Conservation (phyloP, 805 yeast genomes). For the Kodamaea sagamina region DNA sequence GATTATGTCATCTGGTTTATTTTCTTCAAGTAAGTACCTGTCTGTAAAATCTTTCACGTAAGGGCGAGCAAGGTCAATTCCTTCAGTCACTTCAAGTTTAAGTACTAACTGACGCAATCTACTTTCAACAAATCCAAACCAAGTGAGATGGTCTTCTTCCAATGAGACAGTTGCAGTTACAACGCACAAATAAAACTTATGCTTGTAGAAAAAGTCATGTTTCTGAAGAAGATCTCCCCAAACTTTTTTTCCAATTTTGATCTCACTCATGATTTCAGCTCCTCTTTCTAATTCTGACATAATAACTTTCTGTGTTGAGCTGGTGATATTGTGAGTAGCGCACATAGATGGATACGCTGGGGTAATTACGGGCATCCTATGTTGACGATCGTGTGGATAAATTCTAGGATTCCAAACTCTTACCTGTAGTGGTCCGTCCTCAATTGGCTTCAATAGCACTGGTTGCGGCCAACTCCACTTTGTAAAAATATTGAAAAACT, state of each 20-base stretch:
- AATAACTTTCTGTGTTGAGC: slow-evolving; percentile 82
- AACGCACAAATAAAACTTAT: slow-evolving; percentile 83
- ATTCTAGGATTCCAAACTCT: slow-evolving; percentile 95
- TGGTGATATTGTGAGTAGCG: slow-evolving; percentile 93
- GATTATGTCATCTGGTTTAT: slow-evolving; percentile 60
- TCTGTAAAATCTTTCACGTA: slow-evolving; percentile 74
- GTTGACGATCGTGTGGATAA: slow-evolving; percentile 85
- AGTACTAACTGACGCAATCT: slow-evolving; percentile 78
- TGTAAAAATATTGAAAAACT: slow-evolving; percentile 81
- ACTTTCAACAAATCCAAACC: slow-evolving; percentile 93
- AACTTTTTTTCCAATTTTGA: slow-evolving; percentile 56
- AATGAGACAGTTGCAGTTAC: slow-evolving; percentile 73
- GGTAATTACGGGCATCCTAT: slow-evolving; percentile 96
- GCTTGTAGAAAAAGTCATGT: slow-evolving; percentile 79
- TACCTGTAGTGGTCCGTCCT: slow-evolving; percentile 95
- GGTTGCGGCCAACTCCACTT: slow-evolving; percentile 99
- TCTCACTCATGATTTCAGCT: slow-evolving; percentile 64
- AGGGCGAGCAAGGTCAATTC: slow-evolving; percentile 86
- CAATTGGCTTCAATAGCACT: slow-evolving; percentile 86
- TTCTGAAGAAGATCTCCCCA: slow-evolving; percentile 80
- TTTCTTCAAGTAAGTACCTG: slow-evolving; percentile 44
- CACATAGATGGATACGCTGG: slow-evolving; percentile 99
- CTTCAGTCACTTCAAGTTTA: slow-evolving; percentile 76
- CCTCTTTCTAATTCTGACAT: slow-evolving; percentile 81
- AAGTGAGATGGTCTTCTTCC: slow-evolving; percentile 81